phyloP scores from a whole-genome alignment of 345 rosid genomes.

The Melaleuca quinquenervia region DNA sequence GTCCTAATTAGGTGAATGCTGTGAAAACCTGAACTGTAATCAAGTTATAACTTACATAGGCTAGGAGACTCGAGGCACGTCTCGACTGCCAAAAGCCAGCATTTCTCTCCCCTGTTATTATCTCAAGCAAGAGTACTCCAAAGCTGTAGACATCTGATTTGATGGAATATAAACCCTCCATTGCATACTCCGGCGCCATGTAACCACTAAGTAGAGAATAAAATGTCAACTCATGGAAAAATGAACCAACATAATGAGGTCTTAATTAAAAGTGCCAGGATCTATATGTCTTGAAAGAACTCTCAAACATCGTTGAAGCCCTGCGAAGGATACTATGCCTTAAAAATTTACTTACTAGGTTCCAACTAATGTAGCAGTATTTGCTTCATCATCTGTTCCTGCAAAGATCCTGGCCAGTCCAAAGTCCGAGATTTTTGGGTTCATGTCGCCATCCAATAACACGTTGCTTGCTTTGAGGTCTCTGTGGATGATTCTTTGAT shows the following conservation, averaged over 20 bases:
- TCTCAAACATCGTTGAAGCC: not conserved
- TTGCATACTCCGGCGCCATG: slow-evolving; percentile 39
- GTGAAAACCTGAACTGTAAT: not conserved
- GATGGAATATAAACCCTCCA: slow-evolving; percentile 22
- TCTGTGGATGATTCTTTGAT: not conserved
- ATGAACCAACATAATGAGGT: not conserved
- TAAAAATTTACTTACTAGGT: not conserved
- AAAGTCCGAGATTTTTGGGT: not conserved
- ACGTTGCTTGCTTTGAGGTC: not conserved
- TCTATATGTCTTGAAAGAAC: not conserved
- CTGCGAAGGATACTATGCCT: not conserved
- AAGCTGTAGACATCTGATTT: slow-evolving; percentile 36
- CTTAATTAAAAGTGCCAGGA: not conserved
- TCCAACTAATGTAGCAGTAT: not conserved
- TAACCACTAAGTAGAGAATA: slow-evolving; percentile 18
- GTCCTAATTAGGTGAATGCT: not conserved
- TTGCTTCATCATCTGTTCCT: not conserved
- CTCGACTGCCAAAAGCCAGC: slow-evolving; percentile 1
- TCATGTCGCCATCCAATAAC: not conserved
- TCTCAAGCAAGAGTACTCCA: slow-evolving; percentile 33
- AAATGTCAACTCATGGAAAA: not conserved
- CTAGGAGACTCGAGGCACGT: slow-evolving; percentile 7
- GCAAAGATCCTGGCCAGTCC: not conserved
- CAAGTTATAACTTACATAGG: slow-evolving; percentile 5
- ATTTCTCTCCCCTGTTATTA: slow-evolving; percentile 22